Evolutionary conservation across 108 stramenopile genomes (phyloP).

Genomic region (Cyclotella choctawhatcheeana): DNA sequence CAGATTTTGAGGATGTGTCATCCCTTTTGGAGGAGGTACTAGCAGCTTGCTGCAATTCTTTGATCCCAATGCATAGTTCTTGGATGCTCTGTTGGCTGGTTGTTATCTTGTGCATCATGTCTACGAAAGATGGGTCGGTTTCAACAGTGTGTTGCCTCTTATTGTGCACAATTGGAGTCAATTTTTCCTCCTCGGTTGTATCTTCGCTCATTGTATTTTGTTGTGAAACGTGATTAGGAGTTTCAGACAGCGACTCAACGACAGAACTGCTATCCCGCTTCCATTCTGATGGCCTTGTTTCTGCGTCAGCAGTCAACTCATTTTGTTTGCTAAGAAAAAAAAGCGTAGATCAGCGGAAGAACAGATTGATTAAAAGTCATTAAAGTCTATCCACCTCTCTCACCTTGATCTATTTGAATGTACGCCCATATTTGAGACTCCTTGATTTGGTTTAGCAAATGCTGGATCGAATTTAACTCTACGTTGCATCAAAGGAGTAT

Average conservation of each 20-base stretch:
- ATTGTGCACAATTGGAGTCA: background rate
- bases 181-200: background rate
- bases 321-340: too few species aligned
- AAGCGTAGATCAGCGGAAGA: too few species aligned
- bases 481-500: background rate
- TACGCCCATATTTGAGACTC: background rate
- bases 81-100: slow-evolving; percentile 16
- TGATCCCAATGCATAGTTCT: slow-evolving; percentile 21
- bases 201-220: too few species aligned
- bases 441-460: background rate
- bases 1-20: slow-evolving; percentile 19
- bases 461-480: slow-evolving; percentile 8
- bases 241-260: too few species aligned
- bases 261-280: too few species aligned
- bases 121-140: slow-evolving; percentile 7
- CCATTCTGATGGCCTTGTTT: too few species aligned
- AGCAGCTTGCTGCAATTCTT: slow-evolving; percentile 14
- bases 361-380: too few species aligned
- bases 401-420: background rate
- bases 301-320: too few species aligned
- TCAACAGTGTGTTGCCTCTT: background rate
- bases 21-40: background rate
- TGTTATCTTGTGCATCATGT: slow-evolving; percentile 15
- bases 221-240: too few species aligned
- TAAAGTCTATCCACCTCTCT: too few species aligned